Percentiles rank a stretch among this genome's conserved stretches.
Conservation (phyloP, 805 yeast species). For the Candida mattraensis region DNA sequence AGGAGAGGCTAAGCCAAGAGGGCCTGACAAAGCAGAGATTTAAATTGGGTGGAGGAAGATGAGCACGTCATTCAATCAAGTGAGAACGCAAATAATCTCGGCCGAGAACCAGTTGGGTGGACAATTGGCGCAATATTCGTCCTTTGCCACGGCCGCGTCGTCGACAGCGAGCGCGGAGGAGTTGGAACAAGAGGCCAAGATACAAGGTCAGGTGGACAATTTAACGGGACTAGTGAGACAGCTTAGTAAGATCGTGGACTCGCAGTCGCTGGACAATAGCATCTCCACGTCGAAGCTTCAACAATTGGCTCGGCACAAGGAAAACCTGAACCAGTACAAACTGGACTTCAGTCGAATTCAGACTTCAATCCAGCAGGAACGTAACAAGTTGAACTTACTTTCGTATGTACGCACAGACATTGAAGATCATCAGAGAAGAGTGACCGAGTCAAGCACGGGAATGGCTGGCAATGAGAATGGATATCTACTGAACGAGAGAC, state of each 20-base stretch:
- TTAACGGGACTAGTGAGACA: constrained; percentile 53
- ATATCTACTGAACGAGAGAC: constrained; percentile 75
- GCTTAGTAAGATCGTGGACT: constrained; percentile 54
- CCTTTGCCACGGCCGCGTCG: constrained; percentile 52
- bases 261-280: constrained; percentile 33
- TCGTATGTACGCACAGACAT: constrained; percentile 79
- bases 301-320: constrained; percentile 81
- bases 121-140: constrained; percentile 51
- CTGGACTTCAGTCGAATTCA: constrained; percentile 57
- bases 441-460: constrained; percentile 29
- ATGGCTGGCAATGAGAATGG: constrained; percentile 24
- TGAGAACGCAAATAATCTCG: constrained; percentile 65
- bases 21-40: no score
- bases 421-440: constrained; percentile 55
- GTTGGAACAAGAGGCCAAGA: constrained; percentile 39
- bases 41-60: constrained; percentile 8
- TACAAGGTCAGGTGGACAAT: constrained; percentile 52
- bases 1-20: no score
- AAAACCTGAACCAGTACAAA: constrained; percentile 68
- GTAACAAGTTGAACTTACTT: constrained; percentile 72
- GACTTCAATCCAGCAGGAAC: constrained; percentile 52
- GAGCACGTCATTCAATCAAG: constrained; percentile 56
- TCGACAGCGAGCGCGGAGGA: constrained; percentile 51
- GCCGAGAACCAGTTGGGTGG: constrained; percentile 69
- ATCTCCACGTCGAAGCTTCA: constrained; percentile 73